These are phyloP conservation scores for Phytophthora boehmeriae DNA, from an alignment of 352 stramenopile genomes.

Conservation along the genomic window DNA sequence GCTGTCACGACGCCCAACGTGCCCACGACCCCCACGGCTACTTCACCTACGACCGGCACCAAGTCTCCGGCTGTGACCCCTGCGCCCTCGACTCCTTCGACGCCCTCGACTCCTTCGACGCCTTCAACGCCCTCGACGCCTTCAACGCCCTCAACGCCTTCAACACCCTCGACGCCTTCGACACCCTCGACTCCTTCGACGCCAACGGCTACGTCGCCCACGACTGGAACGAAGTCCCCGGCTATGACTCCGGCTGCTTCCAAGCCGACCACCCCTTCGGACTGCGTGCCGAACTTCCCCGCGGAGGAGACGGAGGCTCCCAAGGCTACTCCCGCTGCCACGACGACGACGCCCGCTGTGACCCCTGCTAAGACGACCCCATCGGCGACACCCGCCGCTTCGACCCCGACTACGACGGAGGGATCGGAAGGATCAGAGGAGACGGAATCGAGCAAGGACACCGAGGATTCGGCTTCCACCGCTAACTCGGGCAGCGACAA, in stretches of 20 bases:
- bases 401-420: slow-evolving; percentile 13
- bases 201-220: slow-evolving; percentile 5
- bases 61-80: slow-evolving; percentile 16
- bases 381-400: slow-evolving; percentile 12
- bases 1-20: slow-evolving; percentile 4
- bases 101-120: slow-evolving; percentile 4
- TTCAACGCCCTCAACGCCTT: slow-evolving; percentile 8
- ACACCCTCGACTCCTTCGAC: slow-evolving; percentile 11
- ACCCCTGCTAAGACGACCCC: slow-evolving; percentile 14
- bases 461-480: slow-evolving; percentile 15
- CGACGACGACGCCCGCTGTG: slow-evolving; percentile 3
- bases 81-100: neutral
- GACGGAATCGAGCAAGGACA: slow-evolving; percentile 6
- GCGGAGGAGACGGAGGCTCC: slow-evolving; percentile 23
- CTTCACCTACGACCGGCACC: neutral
- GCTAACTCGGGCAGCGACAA: slow-evolving; percentile 16
- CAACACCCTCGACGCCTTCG: slow-evolving; percentile 10
- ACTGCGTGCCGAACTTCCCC: slow-evolving; percentile 47
- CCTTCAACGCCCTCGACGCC: slow-evolving; percentile 9
- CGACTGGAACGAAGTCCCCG: slow-evolving; percentile 9
- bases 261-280: slow-evolving; percentile 22
- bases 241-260: neutral
- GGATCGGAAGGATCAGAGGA: too few species aligned
- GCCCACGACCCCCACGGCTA: slow-evolving; percentile 3
- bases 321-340: slow-evolving; percentile 12